Conservation (phyloP, 2,329 filamentous ascomycete genomes). For the Aspergillus hiratsukae region DNA sequence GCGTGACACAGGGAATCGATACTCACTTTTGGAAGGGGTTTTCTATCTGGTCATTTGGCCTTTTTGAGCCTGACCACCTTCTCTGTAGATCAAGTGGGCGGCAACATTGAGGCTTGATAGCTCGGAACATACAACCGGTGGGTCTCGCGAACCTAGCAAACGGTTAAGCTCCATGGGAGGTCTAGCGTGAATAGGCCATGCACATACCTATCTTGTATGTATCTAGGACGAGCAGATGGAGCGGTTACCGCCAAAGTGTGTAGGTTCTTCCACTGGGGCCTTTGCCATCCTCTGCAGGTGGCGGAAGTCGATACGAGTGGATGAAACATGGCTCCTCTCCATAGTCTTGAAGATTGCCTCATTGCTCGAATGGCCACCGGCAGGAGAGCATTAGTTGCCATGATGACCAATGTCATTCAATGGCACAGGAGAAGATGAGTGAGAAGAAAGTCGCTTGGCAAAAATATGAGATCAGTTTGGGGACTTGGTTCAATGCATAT, state of each 20-base stretch:
- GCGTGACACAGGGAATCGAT: not conserved
- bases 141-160: not conserved
- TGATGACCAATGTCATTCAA: conserved; percentile 1
- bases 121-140: not conserved
- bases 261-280: not conserved
- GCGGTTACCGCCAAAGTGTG: conserved; percentile 6
- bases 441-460: not conserved
- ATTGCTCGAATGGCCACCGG: conserved; percentile 9
- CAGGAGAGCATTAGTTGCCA: conserved; percentile 11
- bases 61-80: conserved; percentile 23
- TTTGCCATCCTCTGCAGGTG: conserved; percentile 3
- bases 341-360: conserved; percentile 4
- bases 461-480: not conserved
- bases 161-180: not conserved
- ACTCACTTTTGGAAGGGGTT: conserved; percentile 15
- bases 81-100: conserved; percentile 11
- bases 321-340: not conserved
- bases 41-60: conserved; percentile 14
- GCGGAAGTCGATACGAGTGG: not conserved
- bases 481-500: not conserved
- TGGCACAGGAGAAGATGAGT: not conserved
- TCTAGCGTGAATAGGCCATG: not conserved
- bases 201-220: conserved; percentile 1
- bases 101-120: not conserved
- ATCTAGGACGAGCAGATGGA: not conserved